phyloP scores from a whole-genome alignment of 441 rosid species.

The Mallotus repandus region DNA sequence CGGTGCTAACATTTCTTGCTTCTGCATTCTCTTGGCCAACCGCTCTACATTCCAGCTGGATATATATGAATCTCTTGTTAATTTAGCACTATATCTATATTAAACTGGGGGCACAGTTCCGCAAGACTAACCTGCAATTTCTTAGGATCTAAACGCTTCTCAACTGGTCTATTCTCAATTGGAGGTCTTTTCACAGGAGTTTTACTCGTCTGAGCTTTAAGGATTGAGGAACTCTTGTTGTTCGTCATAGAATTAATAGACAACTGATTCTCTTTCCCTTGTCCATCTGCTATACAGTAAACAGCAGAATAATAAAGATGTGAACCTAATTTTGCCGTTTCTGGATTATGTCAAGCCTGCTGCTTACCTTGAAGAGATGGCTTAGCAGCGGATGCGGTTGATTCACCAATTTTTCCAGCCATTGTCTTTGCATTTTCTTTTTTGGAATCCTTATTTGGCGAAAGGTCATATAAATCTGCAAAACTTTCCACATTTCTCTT shows the following conservation, averaged over 20 bases:
- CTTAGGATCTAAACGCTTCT: constrained; percentile 43
- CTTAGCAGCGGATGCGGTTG: constrained; percentile 23
- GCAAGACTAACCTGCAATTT: constrained; percentile 43
- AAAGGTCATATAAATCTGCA: constrained; percentile 27
- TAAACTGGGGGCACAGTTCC: background rate
- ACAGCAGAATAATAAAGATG: background rate
- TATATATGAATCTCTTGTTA: constrained; percentile 18
- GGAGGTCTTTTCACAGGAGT: constrained; percentile 39
- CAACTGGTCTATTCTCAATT: constrained; percentile 24
- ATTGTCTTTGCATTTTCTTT: constrained; percentile 28
- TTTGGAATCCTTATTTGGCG: constrained; percentile 32
- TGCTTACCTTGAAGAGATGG: constrained; percentile 37
- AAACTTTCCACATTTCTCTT: constrained; percentile 42
- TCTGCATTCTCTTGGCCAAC: constrained; percentile 41
- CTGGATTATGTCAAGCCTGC: background rate
- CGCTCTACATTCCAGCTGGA: constrained; percentile 42
- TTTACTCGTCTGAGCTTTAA: constrained; percentile 33
- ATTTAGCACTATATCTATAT: constrained; percentile 10
- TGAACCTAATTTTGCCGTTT: background rate
- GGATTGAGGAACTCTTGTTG: constrained; percentile 28
- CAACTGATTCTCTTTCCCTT: constrained; percentile 44
- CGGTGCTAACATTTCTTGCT: constrained; percentile 25
- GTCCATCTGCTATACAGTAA: constrained; percentile 31
- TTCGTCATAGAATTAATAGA: constrained; percentile 33
- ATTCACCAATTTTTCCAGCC: constrained; percentile 26